Percentiles rank a stretch among this genome's conserved stretches.
Evolutionary conservation across 129 eudicot species (phyloP).

Genomic region (Saposhnikovia divaricata): DNA sequence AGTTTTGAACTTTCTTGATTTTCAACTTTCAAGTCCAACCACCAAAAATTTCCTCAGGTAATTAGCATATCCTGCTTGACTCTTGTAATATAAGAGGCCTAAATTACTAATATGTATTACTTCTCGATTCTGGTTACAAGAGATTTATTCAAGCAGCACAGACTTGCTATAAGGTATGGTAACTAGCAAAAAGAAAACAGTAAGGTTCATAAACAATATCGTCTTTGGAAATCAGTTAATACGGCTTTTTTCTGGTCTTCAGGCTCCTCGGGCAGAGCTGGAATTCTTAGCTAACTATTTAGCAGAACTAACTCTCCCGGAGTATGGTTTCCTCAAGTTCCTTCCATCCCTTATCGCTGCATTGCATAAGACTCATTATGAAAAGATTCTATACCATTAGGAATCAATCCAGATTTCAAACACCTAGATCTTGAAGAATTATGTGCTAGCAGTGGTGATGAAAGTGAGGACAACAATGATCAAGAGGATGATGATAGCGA

Average conservation of each 20-base stretch:
- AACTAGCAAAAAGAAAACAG: slow-evolving; percentile 14
- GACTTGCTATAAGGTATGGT: slow-evolving; percentile 56
- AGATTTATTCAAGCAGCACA: slow-evolving; percentile 89
- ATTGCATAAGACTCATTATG: no score
- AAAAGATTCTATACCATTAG: no score
- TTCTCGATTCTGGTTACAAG: slow-evolving; percentile 32
- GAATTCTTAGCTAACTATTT: slow-evolving; percentile 76
- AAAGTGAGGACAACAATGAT: no score
- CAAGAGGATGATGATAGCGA: no score
- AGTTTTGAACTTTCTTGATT: slow-evolving; percentile 54
- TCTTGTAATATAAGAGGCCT: slow-evolving; percentile 1
- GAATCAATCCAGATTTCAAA: no score
- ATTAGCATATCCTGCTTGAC: slow-evolving; percentile 1
- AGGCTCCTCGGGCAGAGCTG: slow-evolving; percentile 64
- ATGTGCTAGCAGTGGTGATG: no score
- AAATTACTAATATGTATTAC: slow-evolving; percentile 14
- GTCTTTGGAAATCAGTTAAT: not conserved
- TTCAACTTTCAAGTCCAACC: slow-evolving; percentile 69
- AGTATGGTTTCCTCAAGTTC: slow-evolving; percentile 64
- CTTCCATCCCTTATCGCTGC: slow-evolving; percentile 88
- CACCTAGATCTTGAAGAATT: no score
- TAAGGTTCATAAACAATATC: slow-evolving; percentile 35
- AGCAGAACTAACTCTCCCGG: slow-evolving; percentile 74
- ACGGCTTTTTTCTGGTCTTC: slow-evolving; percentile 12
- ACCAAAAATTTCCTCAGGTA: slow-evolving; percentile 81